Percentiles rank a stretch among this genome's conserved stretches.
Evolutionary conservation across 2,329 filamentous ascomycete genomes (phyloP).

Genomic region (Thermothelomyces thermophilus): DNA sequence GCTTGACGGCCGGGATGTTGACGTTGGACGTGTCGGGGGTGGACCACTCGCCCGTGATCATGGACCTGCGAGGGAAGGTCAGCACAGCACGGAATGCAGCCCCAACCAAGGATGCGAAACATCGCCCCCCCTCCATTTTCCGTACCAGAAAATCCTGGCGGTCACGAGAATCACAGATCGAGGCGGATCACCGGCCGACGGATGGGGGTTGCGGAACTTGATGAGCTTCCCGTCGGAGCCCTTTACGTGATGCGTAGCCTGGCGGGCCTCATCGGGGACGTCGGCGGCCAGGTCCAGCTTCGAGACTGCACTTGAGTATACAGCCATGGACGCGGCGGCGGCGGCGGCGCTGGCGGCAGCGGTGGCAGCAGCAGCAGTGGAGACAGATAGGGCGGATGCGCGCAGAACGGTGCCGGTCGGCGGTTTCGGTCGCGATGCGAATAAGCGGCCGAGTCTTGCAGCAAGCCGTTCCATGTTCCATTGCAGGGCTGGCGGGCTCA

Average conservation of each 20-base stretch:
- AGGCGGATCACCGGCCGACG: constrained; percentile 32
- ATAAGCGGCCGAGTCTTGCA: constrained; percentile 3
- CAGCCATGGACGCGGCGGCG: constrained; percentile 13
- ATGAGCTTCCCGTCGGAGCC: constrained; percentile 33
- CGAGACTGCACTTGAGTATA: constrained; percentile 29
- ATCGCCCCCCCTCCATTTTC: neutral
- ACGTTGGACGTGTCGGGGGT: constrained; percentile 57
- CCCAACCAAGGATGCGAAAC: no score
- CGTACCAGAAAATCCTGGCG: constrained; percentile 32
- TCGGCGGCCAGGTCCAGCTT: constrained; percentile 30
- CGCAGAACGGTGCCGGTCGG: neutral
- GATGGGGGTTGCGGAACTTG: constrained; percentile 46
- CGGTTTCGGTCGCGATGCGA: neutral
- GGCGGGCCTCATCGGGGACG: constrained; percentile 37
- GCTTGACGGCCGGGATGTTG: constrained; percentile 60
- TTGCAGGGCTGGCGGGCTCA: neutral
- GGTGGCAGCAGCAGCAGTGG: constrained; percentile 10
- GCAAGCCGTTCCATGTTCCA: constrained; percentile 5
- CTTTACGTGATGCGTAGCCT: constrained; percentile 44
- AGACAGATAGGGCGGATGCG: constrained; percentile 11
- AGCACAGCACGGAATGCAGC: no score
- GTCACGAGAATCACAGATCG: constrained; percentile 23
- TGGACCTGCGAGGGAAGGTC: constrained; percentile 8
- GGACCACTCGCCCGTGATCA: constrained; percentile 32
- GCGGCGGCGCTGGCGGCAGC: constrained; percentile 10